Conservation (phyloP, 1,284 basidiomycete genomes). For the Calocybe gambosa region DNA sequence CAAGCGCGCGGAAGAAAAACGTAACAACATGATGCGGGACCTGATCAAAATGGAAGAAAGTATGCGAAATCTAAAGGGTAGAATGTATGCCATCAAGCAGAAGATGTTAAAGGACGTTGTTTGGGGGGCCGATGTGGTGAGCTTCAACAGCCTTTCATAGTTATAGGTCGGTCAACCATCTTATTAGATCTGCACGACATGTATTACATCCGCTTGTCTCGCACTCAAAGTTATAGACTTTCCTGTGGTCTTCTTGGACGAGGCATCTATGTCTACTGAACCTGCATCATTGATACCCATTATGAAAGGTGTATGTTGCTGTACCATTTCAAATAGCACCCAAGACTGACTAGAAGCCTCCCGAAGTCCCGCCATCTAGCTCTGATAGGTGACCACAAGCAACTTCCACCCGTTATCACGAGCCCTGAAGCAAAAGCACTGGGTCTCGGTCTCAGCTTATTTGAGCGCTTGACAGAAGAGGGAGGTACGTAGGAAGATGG, state of each 20-base stretch:
- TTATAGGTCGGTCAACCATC: neutral
- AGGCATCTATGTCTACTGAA: slow-evolving; percentile 95
- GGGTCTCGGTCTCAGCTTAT: slow-evolving; percentile 77
- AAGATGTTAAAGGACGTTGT: slow-evolving; percentile 59
- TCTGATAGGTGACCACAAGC: slow-evolving; percentile 94
- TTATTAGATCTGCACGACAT: slow-evolving; percentile 75
- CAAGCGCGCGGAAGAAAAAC: slow-evolving; percentile 17
- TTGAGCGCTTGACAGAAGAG: slow-evolving; percentile 83
- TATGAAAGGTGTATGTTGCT: slow-evolving; percentile 75
- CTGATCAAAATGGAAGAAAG: slow-evolving; percentile 30
- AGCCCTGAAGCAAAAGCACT: slow-evolving; percentile 64
- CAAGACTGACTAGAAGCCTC: slow-evolving; percentile 13
- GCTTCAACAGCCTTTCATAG: slow-evolving; percentile 25
- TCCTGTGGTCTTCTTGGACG: slow-evolving; percentile 90
- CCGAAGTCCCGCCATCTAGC: slow-evolving; percentile 72
- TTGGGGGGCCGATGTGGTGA: slow-evolving; percentile 65
- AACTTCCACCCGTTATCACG: slow-evolving; percentile 86
- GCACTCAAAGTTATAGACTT: slow-evolving; percentile 72
- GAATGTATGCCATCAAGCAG: slow-evolving; percentile 43
- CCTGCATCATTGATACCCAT: slow-evolving; percentile 81
- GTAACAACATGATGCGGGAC: slow-evolving; percentile 35
- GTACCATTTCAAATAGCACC: slow-evolving; percentile 5
- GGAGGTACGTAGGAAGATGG: slow-evolving; percentile 44
- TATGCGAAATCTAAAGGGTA: slow-evolving; percentile 29
- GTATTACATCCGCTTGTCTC: slow-evolving; percentile 62